Evolutionary conservation across 495 filamentous ascomycete species (phyloP).

Genomic region (Penicillium cataractarum): DNA sequence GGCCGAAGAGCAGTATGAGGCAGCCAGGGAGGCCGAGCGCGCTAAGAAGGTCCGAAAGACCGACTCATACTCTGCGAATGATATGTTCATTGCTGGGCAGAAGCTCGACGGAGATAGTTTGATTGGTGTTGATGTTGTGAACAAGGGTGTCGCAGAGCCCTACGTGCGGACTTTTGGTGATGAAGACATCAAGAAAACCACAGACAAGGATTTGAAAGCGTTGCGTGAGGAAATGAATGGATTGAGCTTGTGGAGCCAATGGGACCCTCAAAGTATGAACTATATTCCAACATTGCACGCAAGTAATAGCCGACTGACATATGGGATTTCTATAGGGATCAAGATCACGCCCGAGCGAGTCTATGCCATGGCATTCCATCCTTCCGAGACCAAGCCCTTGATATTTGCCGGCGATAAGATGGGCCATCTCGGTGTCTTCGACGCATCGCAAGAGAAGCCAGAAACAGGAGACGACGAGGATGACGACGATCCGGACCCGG

Average conservation of each 20-base stretch:
- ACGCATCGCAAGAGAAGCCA: conserved; percentile 73
- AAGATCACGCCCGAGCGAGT: conserved; percentile 92
- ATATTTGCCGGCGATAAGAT: conserved; percentile 97
- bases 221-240: conserved; percentile 81
- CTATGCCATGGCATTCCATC: conserved; percentile 88
- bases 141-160: conserved; percentile 70
- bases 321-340: conserved; percentile 60
- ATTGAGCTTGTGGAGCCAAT: conserved; percentile 78
- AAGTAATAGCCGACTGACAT: not conserved
- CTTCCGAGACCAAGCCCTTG: conserved; percentile 78
- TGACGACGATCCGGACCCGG: conserved; percentile 67
- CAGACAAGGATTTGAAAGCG: conserved; percentile 73
- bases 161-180: conserved; percentile 81
- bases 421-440: conserved; percentile 91
- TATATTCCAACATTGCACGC: not conserved
- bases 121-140: conserved; percentile 58
- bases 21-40: conserved; percentile 60
- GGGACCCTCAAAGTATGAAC: conserved; percentile 70
- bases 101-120: conserved; percentile 53
- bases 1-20: conserved; percentile 70
- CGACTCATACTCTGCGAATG: conserved; percentile 71
- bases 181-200: conserved; percentile 79
- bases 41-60: conserved; percentile 73
- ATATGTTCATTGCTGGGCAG: conserved; percentile 79
- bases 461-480: conserved; percentile 64